phyloP scores from a whole-genome alignment of 768 basidiomycete species.

The Leccinum broughii region DNA sequence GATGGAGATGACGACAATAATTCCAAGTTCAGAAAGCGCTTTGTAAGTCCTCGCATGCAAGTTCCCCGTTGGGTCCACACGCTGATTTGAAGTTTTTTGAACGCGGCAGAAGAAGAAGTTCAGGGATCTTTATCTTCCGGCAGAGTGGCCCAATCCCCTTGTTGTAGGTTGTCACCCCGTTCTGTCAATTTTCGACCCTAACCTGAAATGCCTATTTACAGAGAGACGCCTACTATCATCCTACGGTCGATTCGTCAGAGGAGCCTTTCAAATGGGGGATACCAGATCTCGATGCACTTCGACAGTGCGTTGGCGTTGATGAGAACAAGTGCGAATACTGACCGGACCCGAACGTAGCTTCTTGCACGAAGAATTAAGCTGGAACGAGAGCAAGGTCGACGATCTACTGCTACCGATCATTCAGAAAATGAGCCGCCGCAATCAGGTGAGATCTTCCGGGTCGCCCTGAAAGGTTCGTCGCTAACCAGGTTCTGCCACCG shows the following conservation, averaged over 20 bases:
- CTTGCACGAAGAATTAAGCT: conserved; percentile 75
- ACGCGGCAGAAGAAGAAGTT: conserved; percentile 80
- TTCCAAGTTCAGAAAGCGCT: conserved; percentile 78
- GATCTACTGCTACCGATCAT: conserved; percentile 91
- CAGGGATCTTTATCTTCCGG: conserved; percentile 74
- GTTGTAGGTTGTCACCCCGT: conserved; percentile 58
- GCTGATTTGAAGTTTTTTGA: conserved; percentile 12
- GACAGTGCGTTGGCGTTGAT: conserved; percentile 54
- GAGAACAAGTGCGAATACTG: conserved; percentile 10
- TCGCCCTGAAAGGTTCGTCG: neutral
- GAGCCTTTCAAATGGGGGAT: conserved; percentile 97
- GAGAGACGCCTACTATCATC: conserved; percentile 93
- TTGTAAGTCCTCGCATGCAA: conserved; percentile 54
- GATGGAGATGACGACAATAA: conserved; percentile 74
- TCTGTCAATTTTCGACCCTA: conserved; percentile 4
- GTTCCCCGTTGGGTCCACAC: conserved; percentile 1
- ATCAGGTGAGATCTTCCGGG: conserved; percentile 49
- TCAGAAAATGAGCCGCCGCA: conserved; percentile 81
- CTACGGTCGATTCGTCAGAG: conserved; percentile 85
- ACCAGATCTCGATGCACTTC: conserved; percentile 92
- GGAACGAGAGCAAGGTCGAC: conserved; percentile 82
- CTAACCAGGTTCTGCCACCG: conserved; percentile 3
- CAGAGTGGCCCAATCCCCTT: conserved; percentile 90
- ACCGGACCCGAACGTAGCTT: conserved; percentile 46
- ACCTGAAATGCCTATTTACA: conserved; percentile 32